Percentiles rank a stretch among this genome's conserved stretches.
These are phyloP conservation scores for Chimonanthus praecox DNA, from an alignment of 164 flowering plant genomes.

Conservation along the genomic window DNA sequence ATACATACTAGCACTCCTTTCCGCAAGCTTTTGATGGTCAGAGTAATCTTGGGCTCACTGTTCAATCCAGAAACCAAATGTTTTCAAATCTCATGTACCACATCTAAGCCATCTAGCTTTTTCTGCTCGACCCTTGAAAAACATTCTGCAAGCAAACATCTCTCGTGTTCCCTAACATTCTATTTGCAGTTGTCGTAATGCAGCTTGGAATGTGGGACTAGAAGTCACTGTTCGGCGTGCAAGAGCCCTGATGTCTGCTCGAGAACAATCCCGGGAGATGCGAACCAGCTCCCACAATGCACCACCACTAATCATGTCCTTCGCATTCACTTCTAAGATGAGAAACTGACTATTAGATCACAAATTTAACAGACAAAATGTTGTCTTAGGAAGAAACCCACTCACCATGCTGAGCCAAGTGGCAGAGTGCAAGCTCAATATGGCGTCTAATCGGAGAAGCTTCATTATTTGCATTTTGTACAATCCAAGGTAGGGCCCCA, in stretches of 20 bases:
- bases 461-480: constrained; percentile 88
- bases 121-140: not conserved
- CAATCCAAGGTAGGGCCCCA: constrained; percentile 92
- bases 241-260: constrained; percentile 81
- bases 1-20: no score
- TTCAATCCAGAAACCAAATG: not conserved
- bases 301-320: constrained; percentile 83
- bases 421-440: constrained; percentile 95
- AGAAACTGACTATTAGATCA: not conserved
- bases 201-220: constrained; percentile 73
- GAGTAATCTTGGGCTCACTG: not conserved
- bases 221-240: constrained; percentile 61
- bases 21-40: not conserved
- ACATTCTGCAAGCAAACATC: not conserved
- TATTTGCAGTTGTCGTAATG: constrained; percentile 57
- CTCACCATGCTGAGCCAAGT: constrained; percentile 89
- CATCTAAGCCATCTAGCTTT: not conserved
- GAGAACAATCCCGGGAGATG: constrained; percentile 78
- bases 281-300: constrained; percentile 97
- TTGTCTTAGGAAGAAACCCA: not conserved
- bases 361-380: not conserved
- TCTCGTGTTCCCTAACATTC: constrained; percentile 15
- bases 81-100: not conserved
- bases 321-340: constrained; percentile 73
- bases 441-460: constrained; percentile 85